Evolutionary conservation across 352 stramenopile species (phyloP).

Genomic region (Phytophthora ramorum): DNA sequence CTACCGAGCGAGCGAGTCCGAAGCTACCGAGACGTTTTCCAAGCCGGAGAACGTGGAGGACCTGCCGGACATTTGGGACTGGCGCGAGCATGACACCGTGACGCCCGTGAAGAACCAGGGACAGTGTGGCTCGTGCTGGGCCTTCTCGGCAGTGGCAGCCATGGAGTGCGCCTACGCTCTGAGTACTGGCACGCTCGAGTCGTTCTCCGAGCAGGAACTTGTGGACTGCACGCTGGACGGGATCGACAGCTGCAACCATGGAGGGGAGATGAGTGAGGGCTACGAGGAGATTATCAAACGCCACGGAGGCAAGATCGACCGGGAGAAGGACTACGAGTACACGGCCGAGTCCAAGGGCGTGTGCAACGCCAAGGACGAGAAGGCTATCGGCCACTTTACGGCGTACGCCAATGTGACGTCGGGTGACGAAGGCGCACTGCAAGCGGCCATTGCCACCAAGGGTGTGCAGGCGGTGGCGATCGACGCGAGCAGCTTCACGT

Average conservation of each 20-base stretch:
- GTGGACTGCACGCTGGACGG: constrained; percentile 95
- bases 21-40: constrained; percentile 29
- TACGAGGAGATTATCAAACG: constrained; percentile 95
- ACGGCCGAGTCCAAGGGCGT: constrained; percentile 88
- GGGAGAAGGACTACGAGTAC: constrained; percentile 96
- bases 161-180: constrained; percentile 97
- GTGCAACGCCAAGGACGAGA: constrained; percentile 85
- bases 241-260: constrained; percentile 94
- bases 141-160: constrained; percentile 96
- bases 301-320: constrained; percentile 85
- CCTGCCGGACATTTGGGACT: constrained; percentile 92
- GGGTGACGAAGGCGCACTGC: constrained; percentile 77
- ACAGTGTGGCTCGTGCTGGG: constrained; percentile 96
- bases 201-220: constrained; percentile 98
- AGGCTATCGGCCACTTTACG: constrained; percentile 85
- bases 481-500: constrained; percentile 79
- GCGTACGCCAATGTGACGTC: constrained; percentile 73
- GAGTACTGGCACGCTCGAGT: constrained; percentile 88
- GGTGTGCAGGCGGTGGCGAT: constrained; percentile 87
- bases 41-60: constrained; percentile 24
- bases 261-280: constrained; percentile 98
- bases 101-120: constrained; percentile 95
- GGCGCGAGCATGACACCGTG: constrained; percentile 91
- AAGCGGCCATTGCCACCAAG: constrained; percentile 81
- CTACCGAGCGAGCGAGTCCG: constrained; percentile 19